A percentile compares a stretch with the other conserved stretches of the same genome.
phyloP scores from a whole-genome alignment of 148 eudicot genomes.

The Cornus florida region DNA sequence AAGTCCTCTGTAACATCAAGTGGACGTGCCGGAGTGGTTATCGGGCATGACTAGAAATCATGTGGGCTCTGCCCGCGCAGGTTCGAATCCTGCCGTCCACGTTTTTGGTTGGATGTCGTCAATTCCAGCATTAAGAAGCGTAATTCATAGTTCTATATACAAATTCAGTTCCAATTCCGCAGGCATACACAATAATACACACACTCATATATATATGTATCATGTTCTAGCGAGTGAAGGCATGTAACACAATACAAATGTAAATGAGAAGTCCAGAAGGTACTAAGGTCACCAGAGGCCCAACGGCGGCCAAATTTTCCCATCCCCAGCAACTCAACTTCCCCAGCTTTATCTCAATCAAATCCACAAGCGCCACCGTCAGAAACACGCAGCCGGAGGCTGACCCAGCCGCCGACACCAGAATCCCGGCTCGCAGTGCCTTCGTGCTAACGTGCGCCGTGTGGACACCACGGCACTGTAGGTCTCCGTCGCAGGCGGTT shows the following conservation, averaged over 20 bases:
- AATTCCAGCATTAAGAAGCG: too few species aligned
- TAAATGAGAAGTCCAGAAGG: constrained; percentile 31
- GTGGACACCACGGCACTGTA: not conserved
- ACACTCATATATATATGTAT: too few species aligned
- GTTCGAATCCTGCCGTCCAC: constrained; percentile 69
- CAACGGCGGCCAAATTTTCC: constrained; percentile 23
- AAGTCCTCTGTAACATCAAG: not conserved
- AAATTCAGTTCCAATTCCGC: too few species aligned
- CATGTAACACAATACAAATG: constrained; percentile 26
- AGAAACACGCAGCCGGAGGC: constrained; percentile 31
- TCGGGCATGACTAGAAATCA: constrained; percentile 99
- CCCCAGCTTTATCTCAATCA: constrained; percentile 42
- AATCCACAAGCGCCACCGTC: constrained; percentile 29
- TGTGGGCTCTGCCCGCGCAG: constrained; percentile 98
- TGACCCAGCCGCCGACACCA: constrained; percentile 35
- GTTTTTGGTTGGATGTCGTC: too few species aligned
- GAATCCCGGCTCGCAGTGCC: constrained; percentile 24
- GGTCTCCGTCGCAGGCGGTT: not conserved
- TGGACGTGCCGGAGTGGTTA: constrained; percentile 99
- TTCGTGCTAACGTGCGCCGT: constrained; percentile 16
- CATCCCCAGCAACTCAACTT: constrained; percentile 25
- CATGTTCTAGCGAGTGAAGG: constrained; percentile 15
- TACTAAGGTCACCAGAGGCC: constrained; percentile 24
- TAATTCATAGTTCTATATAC: too few species aligned
- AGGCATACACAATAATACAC: too few species aligned